Base-by-base conservation (phyloP, 768 basidiomycete species). In the Phanerochaete carnosa region DNA sequence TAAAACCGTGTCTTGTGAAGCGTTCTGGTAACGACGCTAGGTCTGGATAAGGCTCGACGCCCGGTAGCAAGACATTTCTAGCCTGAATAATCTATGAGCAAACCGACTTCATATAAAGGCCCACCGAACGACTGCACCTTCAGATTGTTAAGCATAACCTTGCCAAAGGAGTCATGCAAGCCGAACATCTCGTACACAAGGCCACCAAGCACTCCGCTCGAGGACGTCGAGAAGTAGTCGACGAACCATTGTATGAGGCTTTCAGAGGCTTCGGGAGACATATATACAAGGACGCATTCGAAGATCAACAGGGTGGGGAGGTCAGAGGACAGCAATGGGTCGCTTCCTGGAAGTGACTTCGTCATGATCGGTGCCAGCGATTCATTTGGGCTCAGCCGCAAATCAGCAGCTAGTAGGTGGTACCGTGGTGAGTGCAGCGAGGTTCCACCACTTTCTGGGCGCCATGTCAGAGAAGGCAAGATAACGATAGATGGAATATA, bases 161-260 rank as follows among this genome's bases (percentile, higher is more conserved):
- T 80, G n/a, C 96, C 97, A 74, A 98, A 98, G 0, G 85, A 68
- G 69, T 98, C 96, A 22, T 85, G 79, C 3, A 98, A 77, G 1
- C 88, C 89, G 69, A 93, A 95, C 91, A 98, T 98, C 71, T 98
- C 96, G 68, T 98, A 98, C 19, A 94, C 80, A 9, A 94, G 73
- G 2, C 80, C 83, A 28, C 85, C 87, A 1, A 85, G 75, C 1
- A 77, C 68, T 25, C 22, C 37, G 33, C 67, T 66, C 62, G 35
- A 59, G 12, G 16, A n/a, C 51, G 62, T 8, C 0, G 75, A 70
- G 68, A 84, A 86, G 59, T 79, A 79, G 58, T 82, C 76, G 1
- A 82, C 77, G 68, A 95, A 94, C 90, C 92, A 95, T 37, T 76
- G 72, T 1, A 97, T 75, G 13, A 97, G 69, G 0, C 75, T 76